Percentiles rank a stretch among this genome's conserved stretches.
Conservation (phyloP, 2,329 filamentous ascomycete genomes). For the Bipolaris zeicola region DNA sequence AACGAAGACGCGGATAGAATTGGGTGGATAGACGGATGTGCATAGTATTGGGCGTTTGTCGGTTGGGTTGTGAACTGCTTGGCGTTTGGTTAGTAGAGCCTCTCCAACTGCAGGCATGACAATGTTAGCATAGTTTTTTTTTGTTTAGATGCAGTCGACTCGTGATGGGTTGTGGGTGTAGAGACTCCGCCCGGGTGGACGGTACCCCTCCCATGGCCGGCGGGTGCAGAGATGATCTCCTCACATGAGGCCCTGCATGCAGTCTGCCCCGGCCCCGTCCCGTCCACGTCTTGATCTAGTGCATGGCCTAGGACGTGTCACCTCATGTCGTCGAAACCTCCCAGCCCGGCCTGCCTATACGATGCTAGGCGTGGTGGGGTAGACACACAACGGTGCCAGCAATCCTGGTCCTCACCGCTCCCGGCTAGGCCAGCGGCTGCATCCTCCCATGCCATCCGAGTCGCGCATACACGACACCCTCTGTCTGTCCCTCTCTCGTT, state of each 20-base stretch:
- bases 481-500: background rate
- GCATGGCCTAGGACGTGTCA: constrained; percentile 15
- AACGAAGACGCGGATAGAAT: constrained; percentile 5
- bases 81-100: background rate
- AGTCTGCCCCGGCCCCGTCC: constrained; percentile 9
- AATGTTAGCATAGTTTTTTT: background rate
- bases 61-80: background rate
- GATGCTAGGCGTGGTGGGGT: constrained; percentile 16
- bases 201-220: constrained; percentile 8
- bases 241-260: constrained; percentile 16
- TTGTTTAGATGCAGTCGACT: background rate
- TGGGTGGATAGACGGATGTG: background rate
- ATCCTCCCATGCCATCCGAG: constrained; percentile 4
- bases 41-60: constrained; percentile 10
- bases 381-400: constrained; percentile 11
- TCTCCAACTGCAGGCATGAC: background rate
- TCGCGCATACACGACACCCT: constrained; percentile 1
- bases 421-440: constrained; percentile 21
- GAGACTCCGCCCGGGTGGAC: background rate
- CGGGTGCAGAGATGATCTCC: constrained; percentile 1
- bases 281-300: constrained; percentile 7
- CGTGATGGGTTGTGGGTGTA: background rate
- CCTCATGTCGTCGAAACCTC: background rate
- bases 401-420: constrained; percentile 26
- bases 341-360: constrained; percentile 4